These are phyloP conservation scores for Vitis rotundifolia DNA, from an alignment of 164 flowering plant genomes.

Conservation along the genomic window DNA sequence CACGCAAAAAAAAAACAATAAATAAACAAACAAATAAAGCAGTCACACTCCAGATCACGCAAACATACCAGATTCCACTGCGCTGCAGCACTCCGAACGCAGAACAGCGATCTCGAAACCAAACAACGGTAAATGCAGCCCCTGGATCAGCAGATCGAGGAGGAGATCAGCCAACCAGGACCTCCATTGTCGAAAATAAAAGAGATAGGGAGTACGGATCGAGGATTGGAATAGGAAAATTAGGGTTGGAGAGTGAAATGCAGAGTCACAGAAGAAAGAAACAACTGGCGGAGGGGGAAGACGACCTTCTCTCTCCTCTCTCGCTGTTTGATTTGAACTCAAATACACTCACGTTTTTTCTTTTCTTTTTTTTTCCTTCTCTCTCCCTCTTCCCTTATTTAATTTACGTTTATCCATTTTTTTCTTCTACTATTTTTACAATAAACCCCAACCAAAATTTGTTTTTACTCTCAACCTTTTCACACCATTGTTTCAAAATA, in stretches of 20 bases:
- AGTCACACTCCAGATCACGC: background rate
- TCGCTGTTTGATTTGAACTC: background rate
- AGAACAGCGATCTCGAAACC: background rate
- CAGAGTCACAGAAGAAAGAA: background rate
- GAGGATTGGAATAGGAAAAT: background rate
- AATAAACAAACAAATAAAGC: background rate
- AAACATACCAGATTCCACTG: too few relatives aligned
- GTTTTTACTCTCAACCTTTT: too few relatives aligned
- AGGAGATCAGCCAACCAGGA: slow-evolving; percentile 4
- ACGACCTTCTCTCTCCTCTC: background rate
- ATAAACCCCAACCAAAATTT: too few relatives aligned
- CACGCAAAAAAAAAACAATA: background rate
- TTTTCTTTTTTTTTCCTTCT: background rate
- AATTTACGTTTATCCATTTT: too few relatives aligned
- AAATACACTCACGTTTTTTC: background rate
- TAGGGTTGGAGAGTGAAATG: background rate
- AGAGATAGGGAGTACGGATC: background rate
- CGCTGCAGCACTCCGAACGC: too few relatives aligned
- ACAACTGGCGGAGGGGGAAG: slow-evolving; percentile 12
- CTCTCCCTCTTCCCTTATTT: too few relatives aligned
- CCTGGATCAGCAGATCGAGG: slow-evolving; percentile 6
- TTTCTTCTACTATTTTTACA: too few relatives aligned
- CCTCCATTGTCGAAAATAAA: background rate
- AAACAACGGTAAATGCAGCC: slow-evolving; percentile 1
- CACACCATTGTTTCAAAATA: too few relatives aligned